Percentiles rank a stretch among this genome's conserved stretches.
Conservation (phyloP, 225 moss, liverwort and hornwort species). For the Asterella californica region DNA sequence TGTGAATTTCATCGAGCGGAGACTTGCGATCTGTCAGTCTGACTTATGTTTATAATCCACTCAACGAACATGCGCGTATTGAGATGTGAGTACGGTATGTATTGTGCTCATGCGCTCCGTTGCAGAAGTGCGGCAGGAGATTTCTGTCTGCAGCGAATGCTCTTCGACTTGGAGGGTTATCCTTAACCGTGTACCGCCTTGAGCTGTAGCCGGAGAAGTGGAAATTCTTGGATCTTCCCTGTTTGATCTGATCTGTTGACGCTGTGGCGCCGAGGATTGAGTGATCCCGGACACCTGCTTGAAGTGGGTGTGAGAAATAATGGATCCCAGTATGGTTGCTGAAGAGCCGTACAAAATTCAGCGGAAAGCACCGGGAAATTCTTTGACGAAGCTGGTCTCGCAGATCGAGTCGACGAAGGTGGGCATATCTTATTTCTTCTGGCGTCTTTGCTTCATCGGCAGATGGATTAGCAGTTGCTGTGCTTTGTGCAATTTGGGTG, state of each 20-base stretch:
- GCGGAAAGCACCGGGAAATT: slow-evolving; percentile 2
- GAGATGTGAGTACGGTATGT: too few species aligned
- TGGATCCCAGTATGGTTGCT: background rate
- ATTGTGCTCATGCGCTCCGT: too few species aligned
- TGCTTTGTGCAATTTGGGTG: background rate
- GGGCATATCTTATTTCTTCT: background rate
- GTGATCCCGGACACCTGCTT: background rate
- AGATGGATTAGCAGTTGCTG: background rate
- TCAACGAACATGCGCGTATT: too few species aligned
- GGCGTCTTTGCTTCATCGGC: background rate
- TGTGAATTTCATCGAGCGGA: too few species aligned
- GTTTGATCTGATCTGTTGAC: background rate
- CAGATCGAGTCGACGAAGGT: slow-evolving; percentile 28
- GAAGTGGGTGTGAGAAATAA: background rate
- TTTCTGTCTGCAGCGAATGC: too few species aligned
- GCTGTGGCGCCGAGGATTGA: background rate
- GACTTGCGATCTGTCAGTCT: too few species aligned
- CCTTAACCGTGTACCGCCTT: too few species aligned
- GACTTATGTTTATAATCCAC: too few species aligned
- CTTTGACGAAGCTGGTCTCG: slow-evolving; percentile 31
- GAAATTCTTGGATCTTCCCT: too few species aligned
- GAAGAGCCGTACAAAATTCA: background rate
- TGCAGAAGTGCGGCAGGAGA: too few species aligned
- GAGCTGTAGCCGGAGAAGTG: too few species aligned
- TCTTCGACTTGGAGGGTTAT: too few species aligned